A percentile compares a stretch with the other conserved stretches of the same genome.
phyloP scores from a whole-genome alignment of 2,329 filamentous ascomycete species.

The Cytospora mali region DNA sequence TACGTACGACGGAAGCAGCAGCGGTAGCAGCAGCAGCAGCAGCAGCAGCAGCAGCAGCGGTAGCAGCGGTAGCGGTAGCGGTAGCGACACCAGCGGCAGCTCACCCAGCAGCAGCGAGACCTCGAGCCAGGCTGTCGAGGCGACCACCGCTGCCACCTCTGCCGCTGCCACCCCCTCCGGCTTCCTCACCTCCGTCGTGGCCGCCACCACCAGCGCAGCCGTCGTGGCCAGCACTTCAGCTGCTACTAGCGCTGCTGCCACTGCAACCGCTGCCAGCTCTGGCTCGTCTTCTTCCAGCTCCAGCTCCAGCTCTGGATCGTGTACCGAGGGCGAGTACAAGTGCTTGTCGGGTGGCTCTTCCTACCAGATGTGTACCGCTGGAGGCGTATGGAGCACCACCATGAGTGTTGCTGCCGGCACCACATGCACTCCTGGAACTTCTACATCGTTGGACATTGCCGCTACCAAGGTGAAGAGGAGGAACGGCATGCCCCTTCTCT shows the following conservation, averaged over 20 bases:
- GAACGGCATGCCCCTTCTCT: conserved; percentile 6
- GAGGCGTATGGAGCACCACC: conserved; percentile 23
- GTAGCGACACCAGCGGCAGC: conserved; percentile 40
- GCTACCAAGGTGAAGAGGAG: conserved; percentile 5
- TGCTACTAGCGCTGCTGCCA: conserved; percentile 41
- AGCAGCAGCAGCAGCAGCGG: conserved; percentile 41
- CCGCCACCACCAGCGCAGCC: conserved; percentile 6
- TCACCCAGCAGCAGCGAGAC: conserved; percentile 32
- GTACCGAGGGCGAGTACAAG: conserved; percentile 24
- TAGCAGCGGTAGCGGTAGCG: conserved; percentile 39
- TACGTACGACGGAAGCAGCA: conserved; percentile 30
- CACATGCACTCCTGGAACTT: conserved; percentile 34
- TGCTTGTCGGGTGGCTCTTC: conserved; percentile 15
- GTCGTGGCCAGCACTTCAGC: conserved; percentile 13
- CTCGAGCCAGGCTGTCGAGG: background rate
- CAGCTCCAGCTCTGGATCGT: conserved; percentile 11
- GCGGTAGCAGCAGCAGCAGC: conserved; percentile 39
- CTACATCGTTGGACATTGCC: conserved; percentile 32
- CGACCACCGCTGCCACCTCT: background rate
- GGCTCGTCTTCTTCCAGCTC: conserved; percentile 32
- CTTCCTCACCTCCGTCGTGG: background rate
- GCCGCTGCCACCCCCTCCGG: background rate
- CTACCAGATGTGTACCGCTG: conserved; percentile 23
- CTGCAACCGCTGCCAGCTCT: conserved; percentile 13
- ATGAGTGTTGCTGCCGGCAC: conserved; percentile 40